Base-by-base conservation (phyloP, 148 eudicot genomes). In the Amaranthus cruentus region DNA sequence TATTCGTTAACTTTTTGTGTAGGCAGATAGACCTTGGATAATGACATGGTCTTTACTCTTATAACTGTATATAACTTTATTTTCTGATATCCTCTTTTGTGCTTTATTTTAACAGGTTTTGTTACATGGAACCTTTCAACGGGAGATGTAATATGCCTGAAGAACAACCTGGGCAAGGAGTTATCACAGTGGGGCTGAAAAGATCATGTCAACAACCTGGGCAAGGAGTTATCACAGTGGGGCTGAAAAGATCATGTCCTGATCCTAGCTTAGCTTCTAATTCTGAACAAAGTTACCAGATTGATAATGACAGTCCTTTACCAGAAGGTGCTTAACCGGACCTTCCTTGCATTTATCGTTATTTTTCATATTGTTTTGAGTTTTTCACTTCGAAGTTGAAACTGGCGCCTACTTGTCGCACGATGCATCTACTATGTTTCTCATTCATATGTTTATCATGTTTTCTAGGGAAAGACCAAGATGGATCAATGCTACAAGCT, bases 101-200 rank as follows among this genome's bases (percentile, higher is more conserved):
- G 53, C 47, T 44, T 65, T 50, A 10, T 11, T 50, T 59, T 6
- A 43, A 73, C 64, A 91, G 97, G 91, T 91, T 89, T 73, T 87
- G 93, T 79, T 89, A 86, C 78, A 91, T 87, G 97, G 61, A 84
- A 47, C 93, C 94, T 57, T 89, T 86, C 60, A 61, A 64, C 10
- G 94, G 93, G 48, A 79, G 51, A 46, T 89, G 93, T 59, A 85
- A 81, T 4, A 78, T 58, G 44, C 87, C 85, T 50, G 97, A 86
- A 69, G 74, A 86, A 74, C 78, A 84, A 76, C 77, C 76, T 60
- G 83, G 70, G 62, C 79, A 53, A 48, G 93, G 88, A 52, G 82
- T 88, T 18, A 78, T 88, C 54, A 89, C 87, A 6, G 80, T 89
- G 21, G 87, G 85, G 28, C 68, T 83, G 21, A 83, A 84, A 56